phyloP scores from a whole-genome alignment of 768 basidiomycete species.

The Chalciporus pseudorubinellus region DNA sequence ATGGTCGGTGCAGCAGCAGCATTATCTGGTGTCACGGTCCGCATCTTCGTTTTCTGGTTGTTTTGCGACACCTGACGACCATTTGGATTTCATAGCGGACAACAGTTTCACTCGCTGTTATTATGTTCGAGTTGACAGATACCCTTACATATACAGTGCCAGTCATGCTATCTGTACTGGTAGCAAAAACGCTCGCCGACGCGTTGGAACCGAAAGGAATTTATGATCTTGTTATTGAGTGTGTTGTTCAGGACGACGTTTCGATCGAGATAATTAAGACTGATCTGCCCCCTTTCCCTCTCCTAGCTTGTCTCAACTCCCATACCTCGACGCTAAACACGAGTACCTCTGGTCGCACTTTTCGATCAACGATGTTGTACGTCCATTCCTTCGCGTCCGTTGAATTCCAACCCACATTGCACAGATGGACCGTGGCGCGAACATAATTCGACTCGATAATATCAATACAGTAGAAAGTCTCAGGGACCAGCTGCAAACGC shows the following conservation, averaged over 20 bases:
- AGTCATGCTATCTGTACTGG: conserved; percentile 83
- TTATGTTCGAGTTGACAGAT: conserved; percentile 93
- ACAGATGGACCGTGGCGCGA: conserved; percentile 65
- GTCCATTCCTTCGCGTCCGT: conserved; percentile 25
- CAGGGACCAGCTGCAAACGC: conserved; percentile 60
- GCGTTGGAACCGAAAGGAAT: conserved; percentile 74
- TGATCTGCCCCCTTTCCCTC: neutral
- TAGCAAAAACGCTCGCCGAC: conserved; percentile 41
- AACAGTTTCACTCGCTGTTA: conserved; percentile 92
- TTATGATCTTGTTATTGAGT: conserved; percentile 95
- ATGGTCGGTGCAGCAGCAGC: conserved; percentile 96
- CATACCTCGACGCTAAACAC: conserved; percentile 89
- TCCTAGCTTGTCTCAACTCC: conserved; percentile 71
- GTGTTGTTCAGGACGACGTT: conserved; percentile 1
- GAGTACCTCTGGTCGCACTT: conserved; percentile 84
- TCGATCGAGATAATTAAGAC: neutral
- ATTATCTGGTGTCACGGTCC: conserved; percentile 90
- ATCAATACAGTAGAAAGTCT: conserved; percentile 78
- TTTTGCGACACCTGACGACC: conserved; percentile 6
- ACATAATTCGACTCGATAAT: conserved; percentile 68
- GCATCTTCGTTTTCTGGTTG: neutral
- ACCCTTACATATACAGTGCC: conserved; percentile 91
- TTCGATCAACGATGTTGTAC: conserved; percentile 75
- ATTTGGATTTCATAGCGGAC: conserved; percentile 52
- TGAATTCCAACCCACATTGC: neutral